These are phyloP conservation scores for Tremellales sp. DNA, from an alignment of 1,284 basidiomycete species.

Conservation along the genomic window DNA sequence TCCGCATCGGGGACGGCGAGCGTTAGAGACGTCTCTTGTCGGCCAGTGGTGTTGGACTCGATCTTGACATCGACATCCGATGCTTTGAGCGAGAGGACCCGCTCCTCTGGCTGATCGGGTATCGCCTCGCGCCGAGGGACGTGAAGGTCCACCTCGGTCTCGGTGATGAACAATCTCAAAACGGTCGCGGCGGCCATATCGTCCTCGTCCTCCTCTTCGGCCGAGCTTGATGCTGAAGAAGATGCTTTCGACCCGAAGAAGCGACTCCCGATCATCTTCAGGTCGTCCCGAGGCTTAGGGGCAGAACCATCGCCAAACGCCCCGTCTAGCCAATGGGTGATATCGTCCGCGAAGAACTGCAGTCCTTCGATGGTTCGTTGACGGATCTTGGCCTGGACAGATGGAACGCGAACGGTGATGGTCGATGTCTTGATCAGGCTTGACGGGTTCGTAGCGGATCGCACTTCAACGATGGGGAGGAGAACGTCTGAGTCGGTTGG, in stretches of 20 bases:
- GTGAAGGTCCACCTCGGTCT: slow-evolving; percentile 28
- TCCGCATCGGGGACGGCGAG: slow-evolving; percentile 61
- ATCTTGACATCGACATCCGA: slow-evolving; percentile 63
- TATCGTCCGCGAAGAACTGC: slow-evolving; percentile 81
- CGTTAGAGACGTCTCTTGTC: slow-evolving; percentile 69
- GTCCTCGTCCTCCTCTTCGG: slow-evolving; percentile 35
- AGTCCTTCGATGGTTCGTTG: slow-evolving; percentile 61
- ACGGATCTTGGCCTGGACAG: slow-evolving; percentile 59
- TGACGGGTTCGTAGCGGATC: not conserved
- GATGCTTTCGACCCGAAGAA: slow-evolving; percentile 65
- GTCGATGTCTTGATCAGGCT: slow-evolving; percentile 20
- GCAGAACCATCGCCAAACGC: slow-evolving; percentile 42
- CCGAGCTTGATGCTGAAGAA: slow-evolving; percentile 40
- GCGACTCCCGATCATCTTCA: slow-evolving; percentile 75
- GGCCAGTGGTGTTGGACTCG: slow-evolving; percentile 53
- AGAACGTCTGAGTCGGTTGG: slow-evolving; percentile 25
- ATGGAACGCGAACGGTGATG: slow-evolving; percentile 57
- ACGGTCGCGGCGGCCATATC: slow-evolving; percentile 23
- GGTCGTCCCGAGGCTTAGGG: slow-evolving; percentile 53
- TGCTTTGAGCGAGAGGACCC: slow-evolving; percentile 47
- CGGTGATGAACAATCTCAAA: slow-evolving; percentile 30
- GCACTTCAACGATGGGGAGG: slow-evolving; percentile 50
- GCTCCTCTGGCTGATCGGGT: slow-evolving; percentile 7
- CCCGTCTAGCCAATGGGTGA: slow-evolving; percentile 61
- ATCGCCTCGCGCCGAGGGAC: slow-evolving; percentile 19